Percentiles rank a stretch among this genome's conserved stretches.
Evolutionary conservation across 192 early-diverging fungal genomes (phyloP).

Genomic region (Funneliformis mosseae): DNA sequence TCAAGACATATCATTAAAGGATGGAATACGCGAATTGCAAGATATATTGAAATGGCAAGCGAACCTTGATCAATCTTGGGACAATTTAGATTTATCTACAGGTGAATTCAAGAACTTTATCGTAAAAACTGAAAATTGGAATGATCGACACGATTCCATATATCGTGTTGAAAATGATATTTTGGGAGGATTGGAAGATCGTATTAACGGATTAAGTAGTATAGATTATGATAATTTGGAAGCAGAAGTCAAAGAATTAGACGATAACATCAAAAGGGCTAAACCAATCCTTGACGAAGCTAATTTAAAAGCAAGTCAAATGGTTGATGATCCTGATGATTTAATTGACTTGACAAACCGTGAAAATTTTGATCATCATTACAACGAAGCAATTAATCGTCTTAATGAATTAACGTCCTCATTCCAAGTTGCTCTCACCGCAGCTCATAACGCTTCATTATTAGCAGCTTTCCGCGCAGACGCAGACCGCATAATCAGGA

Average conservation of each 20-base stretch:
- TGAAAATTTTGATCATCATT: slow-evolving; percentile 26
- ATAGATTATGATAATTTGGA: slow-evolving; percentile 15
- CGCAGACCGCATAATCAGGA: slow-evolving; percentile 12
- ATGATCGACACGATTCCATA: slow-evolving; percentile 12
- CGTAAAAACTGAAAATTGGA: slow-evolving; percentile 9
- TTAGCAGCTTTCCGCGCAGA: slow-evolving; percentile 31
- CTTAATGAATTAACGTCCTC: background rate
- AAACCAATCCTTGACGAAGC: background rate
- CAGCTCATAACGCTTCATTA: slow-evolving; percentile 30
- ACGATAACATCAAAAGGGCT: slow-evolving; percentile 22
- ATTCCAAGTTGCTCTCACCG: slow-evolving; percentile 19
- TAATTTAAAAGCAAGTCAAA: background rate
- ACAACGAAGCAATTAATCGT: background rate
- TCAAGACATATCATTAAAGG: slow-evolving; percentile 9
- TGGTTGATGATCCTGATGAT: background rate
- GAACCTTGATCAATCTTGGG: slow-evolving; percentile 3
- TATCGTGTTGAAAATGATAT: slow-evolving; percentile 29
- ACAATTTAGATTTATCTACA: background rate
- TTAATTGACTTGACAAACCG: slow-evolving; percentile 20
- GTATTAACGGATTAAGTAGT: slow-evolving; percentile 19
- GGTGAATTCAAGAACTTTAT: slow-evolving; percentile 14
- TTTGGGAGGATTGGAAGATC: slow-evolving; percentile 12
- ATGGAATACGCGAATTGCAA: slow-evolving; percentile 27
- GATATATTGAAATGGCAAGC: slow-evolving; percentile 9
- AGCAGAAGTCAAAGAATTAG: slow-evolving; percentile 26